Conservation (phyloP, 495 filamentous ascomycete genomes). For the Aspergillus asperescens region DNA sequence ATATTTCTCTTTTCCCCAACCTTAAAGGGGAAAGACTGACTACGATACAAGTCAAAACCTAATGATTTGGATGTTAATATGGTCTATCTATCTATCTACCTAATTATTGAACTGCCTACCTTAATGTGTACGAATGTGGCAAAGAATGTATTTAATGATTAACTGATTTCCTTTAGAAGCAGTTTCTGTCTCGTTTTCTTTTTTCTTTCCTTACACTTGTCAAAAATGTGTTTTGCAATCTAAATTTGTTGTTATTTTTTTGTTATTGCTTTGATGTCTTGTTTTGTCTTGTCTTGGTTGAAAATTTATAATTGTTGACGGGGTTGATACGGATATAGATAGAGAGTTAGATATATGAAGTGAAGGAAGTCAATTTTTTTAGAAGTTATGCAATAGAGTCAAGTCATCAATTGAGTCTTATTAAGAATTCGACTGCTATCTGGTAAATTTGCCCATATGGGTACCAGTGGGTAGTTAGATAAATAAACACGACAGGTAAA, state of each 20-base stretch:
- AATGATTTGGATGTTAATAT: conserved; percentile 11
- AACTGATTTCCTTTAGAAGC: neutral
- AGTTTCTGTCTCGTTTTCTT: neutral
- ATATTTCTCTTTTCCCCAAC: neutral
- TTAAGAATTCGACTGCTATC: conserved; percentile 1
- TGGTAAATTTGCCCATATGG: too few species aligned
- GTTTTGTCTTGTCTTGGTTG: neutral
- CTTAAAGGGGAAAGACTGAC: neutral
- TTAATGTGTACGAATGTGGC: neutral
- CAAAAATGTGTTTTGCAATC: too few species aligned
- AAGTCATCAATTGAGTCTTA: too few species aligned
- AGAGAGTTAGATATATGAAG: neutral
- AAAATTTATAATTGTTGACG: neutral
- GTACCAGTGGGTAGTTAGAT: neutral
- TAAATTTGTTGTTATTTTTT: too few species aligned
- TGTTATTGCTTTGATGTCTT: neutral
- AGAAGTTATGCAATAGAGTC: too few species aligned
- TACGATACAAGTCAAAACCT: neutral
- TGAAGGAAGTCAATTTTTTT: too few species aligned
- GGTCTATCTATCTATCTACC: neutral
- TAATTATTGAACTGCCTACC: neutral
- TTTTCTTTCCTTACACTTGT: neutral
- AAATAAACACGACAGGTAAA: neutral
- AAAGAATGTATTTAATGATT: neutral
- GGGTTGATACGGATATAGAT: neutral